A percentile compares a stretch with the other conserved stretches of the same genome.
phyloP scores from a whole-genome alignment of 768 basidiomycete species.

The Kwoniella europaea region DNA sequence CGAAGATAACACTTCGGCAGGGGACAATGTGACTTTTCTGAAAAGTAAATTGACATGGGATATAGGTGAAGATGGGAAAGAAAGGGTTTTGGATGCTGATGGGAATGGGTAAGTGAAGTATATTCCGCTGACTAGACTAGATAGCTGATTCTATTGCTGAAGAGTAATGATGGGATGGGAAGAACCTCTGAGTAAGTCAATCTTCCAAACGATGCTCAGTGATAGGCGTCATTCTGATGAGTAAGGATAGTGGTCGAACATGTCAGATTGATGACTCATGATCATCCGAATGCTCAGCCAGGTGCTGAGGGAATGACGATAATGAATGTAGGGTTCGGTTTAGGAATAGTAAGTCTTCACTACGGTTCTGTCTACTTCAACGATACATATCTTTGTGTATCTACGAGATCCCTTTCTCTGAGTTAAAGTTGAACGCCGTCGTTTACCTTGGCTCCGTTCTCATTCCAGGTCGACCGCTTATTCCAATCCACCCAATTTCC shows the following conservation, averaged over 20 bases:
- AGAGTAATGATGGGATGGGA: slow-evolving; percentile 99
- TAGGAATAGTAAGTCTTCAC: slow-evolving; percentile 69
- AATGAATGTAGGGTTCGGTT: slow-evolving; percentile 90
- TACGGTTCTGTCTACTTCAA: background rate
- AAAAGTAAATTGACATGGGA: slow-evolving; percentile 71
- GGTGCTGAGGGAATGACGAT: slow-evolving; percentile 64
- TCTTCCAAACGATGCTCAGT: background rate
- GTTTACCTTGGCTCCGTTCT: background rate
- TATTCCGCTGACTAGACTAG: background rate
- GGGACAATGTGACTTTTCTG: slow-evolving; percentile 66
- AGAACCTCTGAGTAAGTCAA: slow-evolving; percentile 69
- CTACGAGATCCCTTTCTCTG: too few species aligned
- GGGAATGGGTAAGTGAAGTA: slow-evolving; percentile 61
- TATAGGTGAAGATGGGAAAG: slow-evolving; percentile 74
- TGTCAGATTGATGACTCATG: slow-evolving; percentile 68
- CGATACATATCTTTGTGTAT: too few species aligned
- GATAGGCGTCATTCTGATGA: slow-evolving; percentile 34
- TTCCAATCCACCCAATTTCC: slow-evolving; percentile 68
- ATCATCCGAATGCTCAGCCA: slow-evolving; percentile 59
- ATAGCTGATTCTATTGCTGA: background rate
- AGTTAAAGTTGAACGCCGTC: background rate
- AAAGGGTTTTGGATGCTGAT: slow-evolving; percentile 76
- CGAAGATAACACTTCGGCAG: slow-evolving; percentile 55
- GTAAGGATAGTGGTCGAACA: slow-evolving; percentile 72
- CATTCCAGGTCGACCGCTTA: slow-evolving; percentile 73